Conservation (phyloP, 495 filamentous ascomycete genomes). For the Oidiodendron maius region DNA sequence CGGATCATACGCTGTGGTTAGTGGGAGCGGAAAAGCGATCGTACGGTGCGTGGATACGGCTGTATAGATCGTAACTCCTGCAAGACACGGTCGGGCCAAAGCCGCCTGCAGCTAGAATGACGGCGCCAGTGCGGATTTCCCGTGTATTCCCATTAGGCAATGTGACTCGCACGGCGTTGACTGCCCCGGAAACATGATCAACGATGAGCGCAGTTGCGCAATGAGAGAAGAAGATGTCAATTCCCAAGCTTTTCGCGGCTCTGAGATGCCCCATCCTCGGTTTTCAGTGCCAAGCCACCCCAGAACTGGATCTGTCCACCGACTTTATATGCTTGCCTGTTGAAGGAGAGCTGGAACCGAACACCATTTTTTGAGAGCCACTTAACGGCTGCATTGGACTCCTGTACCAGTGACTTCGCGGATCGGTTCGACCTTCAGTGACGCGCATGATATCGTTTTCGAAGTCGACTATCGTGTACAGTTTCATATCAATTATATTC, state of each 20-base stretch:
- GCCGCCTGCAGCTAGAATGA: slow-evolving; percentile 55
- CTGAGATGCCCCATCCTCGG: slow-evolving; percentile 44
- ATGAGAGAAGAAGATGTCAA: slow-evolving; percentile 37
- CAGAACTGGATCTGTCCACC: slow-evolving; percentile 52
- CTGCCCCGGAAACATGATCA: slow-evolving; percentile 28
- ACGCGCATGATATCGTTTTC: slow-evolving; percentile 42
- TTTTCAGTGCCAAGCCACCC: slow-evolving; percentile 53
- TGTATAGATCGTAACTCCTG: no score
- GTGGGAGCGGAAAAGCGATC: no score
- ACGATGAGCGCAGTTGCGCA: slow-evolving; percentile 34
- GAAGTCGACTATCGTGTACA: slow-evolving; percentile 42
- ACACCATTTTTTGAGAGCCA: slow-evolving; percentile 51
- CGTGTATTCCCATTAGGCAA: slow-evolving; percentile 21
- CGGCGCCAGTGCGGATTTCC: slow-evolving; percentile 29
- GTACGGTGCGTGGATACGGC: no score
- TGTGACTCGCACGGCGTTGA: slow-evolving; percentile 31
- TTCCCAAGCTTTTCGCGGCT: slow-evolving; percentile 33
- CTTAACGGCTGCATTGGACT: slow-evolving; percentile 39
- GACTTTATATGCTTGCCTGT: slow-evolving; percentile 53
- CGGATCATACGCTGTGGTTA: no score
- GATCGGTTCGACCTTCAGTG: slow-evolving; percentile 43
- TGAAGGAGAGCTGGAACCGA: slow-evolving; percentile 51
- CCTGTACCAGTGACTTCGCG: slow-evolving; percentile 35
- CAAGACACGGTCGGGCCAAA: no score
- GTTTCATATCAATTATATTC: slow-evolving; percentile 35